These are phyloP conservation scores for Penicillium cataractarum DNA, from an alignment of 495 filamentous ascomycete genomes.

Conservation along the genomic window DNA sequence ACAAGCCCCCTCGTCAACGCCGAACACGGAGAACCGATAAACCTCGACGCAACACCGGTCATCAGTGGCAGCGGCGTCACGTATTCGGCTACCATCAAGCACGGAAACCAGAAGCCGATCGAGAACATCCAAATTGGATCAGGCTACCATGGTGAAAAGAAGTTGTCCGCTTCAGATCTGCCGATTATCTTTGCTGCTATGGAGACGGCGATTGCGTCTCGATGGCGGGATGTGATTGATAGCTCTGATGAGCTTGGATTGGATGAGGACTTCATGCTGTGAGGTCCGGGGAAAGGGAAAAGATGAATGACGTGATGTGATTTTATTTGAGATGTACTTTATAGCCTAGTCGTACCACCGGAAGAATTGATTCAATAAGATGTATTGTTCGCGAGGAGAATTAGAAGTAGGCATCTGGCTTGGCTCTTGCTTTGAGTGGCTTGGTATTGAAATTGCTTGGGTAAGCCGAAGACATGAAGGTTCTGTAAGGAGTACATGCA, in stretches of 20 bases:
- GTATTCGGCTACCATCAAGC: constrained; percentile 21
- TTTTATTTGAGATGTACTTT: constrained; percentile 6
- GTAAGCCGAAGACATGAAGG: too few species aligned
- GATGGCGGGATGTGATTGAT: constrained; percentile 30
- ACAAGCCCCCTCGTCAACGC: constrained; percentile 5
- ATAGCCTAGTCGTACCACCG: background rate
- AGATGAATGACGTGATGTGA: background rate
- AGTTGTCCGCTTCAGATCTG: constrained; percentile 26
- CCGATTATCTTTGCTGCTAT: constrained; percentile 28
- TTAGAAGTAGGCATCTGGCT: background rate
- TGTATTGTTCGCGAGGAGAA: background rate
- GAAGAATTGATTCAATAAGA: background rate
- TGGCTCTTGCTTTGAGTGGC: background rate
- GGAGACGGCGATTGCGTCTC: constrained; percentile 21
- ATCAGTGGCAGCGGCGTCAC: background rate
- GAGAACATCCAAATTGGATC: constrained; percentile 26
- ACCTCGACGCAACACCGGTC: constrained; percentile 10
- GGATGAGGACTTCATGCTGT: background rate
- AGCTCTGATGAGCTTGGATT: constrained; percentile 41
- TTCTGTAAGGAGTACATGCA: too few species aligned
- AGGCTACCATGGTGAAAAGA: constrained; percentile 18
- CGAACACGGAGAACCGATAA: constrained; percentile 11
- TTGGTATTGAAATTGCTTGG: too few species aligned
- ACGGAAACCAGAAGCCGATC: constrained; percentile 16
- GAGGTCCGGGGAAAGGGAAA: background rate